phyloP scores from a whole-genome alignment of 2,329 filamentous ascomycete genomes.

The Sporothrix inflata region DNA sequence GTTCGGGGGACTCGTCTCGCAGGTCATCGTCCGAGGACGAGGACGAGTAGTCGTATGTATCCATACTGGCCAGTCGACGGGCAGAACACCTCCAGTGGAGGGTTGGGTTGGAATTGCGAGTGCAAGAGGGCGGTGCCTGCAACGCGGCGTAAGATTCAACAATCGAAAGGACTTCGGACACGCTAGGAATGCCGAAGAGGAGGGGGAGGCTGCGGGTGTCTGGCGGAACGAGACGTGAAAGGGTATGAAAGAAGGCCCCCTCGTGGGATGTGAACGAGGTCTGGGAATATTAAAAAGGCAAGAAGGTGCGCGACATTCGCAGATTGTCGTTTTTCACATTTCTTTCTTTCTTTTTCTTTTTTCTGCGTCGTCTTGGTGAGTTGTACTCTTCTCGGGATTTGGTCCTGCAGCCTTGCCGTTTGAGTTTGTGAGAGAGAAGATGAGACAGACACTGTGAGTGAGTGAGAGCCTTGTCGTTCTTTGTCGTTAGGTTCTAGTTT shows the following conservation, averaged over 20 bases:
- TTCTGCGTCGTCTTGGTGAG: background rate
- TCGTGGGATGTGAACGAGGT: background rate
- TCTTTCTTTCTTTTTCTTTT: background rate
- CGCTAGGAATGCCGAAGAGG: conserved; percentile 23
- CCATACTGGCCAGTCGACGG: background rate
- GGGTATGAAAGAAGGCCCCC: background rate
- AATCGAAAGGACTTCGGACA: conserved; percentile 14
- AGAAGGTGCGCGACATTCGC: background rate
- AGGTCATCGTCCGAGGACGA: conserved; percentile 9
- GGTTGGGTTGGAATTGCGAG: background rate
- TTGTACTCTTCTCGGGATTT: background rate
- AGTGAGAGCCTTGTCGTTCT: conserved; percentile 10
- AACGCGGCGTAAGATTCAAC: background rate
- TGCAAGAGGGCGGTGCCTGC: background rate
- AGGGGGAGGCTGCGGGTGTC: background rate
- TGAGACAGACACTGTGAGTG: background rate
- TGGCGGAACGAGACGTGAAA: background rate
- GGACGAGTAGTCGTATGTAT: background rate
- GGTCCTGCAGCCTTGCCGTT: background rate
- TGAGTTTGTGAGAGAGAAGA: background rate
- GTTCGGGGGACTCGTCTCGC: background rate
- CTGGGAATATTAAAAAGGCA: background rate
- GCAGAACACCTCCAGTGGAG: background rate
- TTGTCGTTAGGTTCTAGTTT: background rate
- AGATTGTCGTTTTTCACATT: background rate